Base-by-base conservation (phyloP, 176 grass and related monocot genomes). In the Calamus simplicifolius region DNA sequence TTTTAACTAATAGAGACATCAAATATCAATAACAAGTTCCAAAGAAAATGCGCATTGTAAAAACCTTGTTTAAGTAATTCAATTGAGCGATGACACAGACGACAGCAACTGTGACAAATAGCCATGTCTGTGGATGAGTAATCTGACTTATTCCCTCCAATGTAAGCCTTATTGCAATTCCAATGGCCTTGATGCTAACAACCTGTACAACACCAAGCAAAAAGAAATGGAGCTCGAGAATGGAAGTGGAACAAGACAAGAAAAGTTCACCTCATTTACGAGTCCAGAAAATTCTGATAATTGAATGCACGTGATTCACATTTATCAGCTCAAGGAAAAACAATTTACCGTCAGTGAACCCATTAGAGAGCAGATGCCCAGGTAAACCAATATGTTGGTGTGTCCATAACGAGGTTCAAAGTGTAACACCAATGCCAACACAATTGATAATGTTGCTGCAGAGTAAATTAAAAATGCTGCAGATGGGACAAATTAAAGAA, bases 11-110 rank as follows among this genome's bases (percentile, higher is more conserved):
- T 49, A 68, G 18, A 52, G 57, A 63, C 31, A 35, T 35, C 31
- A 8, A 35, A 35, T 35, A 6, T 35, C 31, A 35, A 35, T 10
- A 35, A 5, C 4, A 35, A 35, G 6, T 1, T 35, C 18, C 61
- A 52, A 16, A 16, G 29, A 38, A n/a, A 56, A 0, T 16, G 17
- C 48, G 13, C 31, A 43, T 51, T 25, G 18, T 5, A 56, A 58
- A 50, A 68, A 88, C 93, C 87, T 97, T 97, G 73, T 97, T 97
- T 54, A 97, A 76, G 62, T 97, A 97, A 73, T 92, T 97, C 63
- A 97, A 64, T 71, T 97, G 93, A 52, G 87, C 85, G 63, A 91
- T 79, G 21, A 81, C 87, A 49, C 84, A 97, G 18, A 88, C 28
- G 59, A 88, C 51, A 58, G 87, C 84, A 60, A 97, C 79, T 65